phyloP scores from a whole-genome alignment of 169 alveolate genomes.

The Besnoitia besnoiti region DNA sequence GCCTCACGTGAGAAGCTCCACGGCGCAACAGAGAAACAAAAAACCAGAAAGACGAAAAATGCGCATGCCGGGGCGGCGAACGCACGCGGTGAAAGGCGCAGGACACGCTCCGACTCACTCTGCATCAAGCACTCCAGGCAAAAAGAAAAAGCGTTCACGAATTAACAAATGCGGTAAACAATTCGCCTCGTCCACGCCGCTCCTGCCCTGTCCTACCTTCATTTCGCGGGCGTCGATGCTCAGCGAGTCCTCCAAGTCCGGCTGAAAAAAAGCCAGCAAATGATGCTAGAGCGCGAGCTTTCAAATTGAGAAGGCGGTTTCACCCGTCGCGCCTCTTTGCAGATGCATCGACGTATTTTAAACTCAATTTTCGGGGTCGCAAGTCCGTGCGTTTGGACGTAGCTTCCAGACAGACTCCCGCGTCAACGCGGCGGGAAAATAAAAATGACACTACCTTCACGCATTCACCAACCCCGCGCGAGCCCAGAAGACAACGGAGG shows the following conservation, averaged over 20 bases:
- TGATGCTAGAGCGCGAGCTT: too few relatives aligned
- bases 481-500: too few relatives aligned
- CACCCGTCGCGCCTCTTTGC: too few relatives aligned
- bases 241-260: slow-evolving; percentile 81
- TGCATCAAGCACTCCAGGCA: neutral
- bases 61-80: neutral
- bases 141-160: neutral
- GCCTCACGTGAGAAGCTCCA: neutral
- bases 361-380: too few relatives aligned
- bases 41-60: neutral
- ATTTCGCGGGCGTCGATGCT: slow-evolving; percentile 85
- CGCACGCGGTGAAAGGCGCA: neutral
- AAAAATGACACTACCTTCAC: too few relatives aligned
- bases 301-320: too few relatives aligned
- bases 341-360: too few relatives aligned
- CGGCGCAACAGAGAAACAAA: neutral
- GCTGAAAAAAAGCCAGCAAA: slow-evolving; percentile 73
- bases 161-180: neutral
- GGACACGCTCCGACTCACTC: neutral
- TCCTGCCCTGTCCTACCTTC: slow-evolving; percentile 71
- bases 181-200: neutral
- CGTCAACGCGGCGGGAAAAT: too few relatives aligned
- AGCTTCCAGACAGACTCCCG: too few relatives aligned
- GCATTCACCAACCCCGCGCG: too few relatives aligned
- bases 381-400: too few relatives aligned